A percentile compares a stretch with the other conserved stretches of the same genome.
phyloP scores from a whole-genome alignment of 1,284 basidiomycete genomes.

The Trametes sp. region DNA sequence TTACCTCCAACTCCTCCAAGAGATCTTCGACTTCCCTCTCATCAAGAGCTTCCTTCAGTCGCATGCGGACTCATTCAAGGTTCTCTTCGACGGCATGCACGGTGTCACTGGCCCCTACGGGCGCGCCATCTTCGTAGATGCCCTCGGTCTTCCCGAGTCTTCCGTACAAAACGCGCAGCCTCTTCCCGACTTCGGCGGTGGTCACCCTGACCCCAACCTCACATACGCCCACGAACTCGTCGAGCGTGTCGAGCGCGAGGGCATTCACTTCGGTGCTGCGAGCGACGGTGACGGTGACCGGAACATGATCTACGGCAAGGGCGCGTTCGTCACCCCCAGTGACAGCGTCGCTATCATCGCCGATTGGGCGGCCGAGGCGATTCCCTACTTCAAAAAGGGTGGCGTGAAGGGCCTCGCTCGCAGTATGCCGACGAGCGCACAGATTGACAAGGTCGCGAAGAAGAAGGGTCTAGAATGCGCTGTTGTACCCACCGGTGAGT shows the following conservation, averaged over 20 bases:
- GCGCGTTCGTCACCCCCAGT: conserved; percentile 96
- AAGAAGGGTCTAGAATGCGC: conserved; percentile 94
- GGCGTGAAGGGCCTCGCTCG: conserved; percentile 96
- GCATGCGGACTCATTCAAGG: conserved; percentile 75
- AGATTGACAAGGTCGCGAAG: conserved; percentile 96
- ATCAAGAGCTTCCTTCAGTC: conserved; percentile 91
- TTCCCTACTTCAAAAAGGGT: conserved; percentile 94
- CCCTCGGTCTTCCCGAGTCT: conserved; percentile 81
- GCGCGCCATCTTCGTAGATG: conserved; percentile 85
- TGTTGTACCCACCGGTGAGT: conserved; percentile 93
- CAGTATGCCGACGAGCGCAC: conserved; percentile 97
- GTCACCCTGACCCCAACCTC: conserved; percentile 98
- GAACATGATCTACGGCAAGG: conserved; percentile 99
- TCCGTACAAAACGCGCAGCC: conserved; percentile 94
- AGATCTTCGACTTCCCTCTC: conserved; percentile 94
- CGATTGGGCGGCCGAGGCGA: conserved; percentile 91
- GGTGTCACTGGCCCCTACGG: conserved; percentile 99
- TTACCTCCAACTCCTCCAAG: conserved; percentile 86
- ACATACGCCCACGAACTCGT: conserved; percentile 97
- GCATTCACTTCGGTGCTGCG: conserved; percentile 94
- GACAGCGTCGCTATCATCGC: conserved; percentile 99
- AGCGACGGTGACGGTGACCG: conserved; percentile 98
- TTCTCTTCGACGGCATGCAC: conserved; percentile 96
- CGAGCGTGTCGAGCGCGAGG: conserved; percentile 87
- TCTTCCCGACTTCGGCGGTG: conserved; percentile 94